phyloP scores from a whole-genome alignment of 2,329 filamentous ascomycete species.

The Ceratocystis eucalypticola region DNA sequence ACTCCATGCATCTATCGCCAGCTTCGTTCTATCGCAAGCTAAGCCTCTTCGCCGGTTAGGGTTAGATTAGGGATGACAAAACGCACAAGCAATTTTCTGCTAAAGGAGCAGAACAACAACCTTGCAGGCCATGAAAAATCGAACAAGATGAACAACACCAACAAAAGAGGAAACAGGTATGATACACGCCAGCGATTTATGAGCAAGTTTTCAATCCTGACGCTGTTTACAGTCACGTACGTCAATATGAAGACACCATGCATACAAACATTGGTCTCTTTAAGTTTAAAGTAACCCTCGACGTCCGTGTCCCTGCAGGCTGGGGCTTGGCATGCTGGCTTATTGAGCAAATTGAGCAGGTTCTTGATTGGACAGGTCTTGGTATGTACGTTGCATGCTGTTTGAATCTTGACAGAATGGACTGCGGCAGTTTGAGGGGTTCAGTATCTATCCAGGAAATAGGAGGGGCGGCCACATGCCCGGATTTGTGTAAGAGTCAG shows the following conservation, averaged over 20 bases:
- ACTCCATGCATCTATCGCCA: too few relatives aligned
- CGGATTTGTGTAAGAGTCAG: too few relatives aligned
- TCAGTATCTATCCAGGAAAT: background rate
- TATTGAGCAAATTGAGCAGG: conserved; percentile 9
- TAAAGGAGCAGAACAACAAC: too few relatives aligned
- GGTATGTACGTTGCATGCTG: background rate
- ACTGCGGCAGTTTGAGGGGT: background rate
- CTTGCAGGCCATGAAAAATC: background rate
- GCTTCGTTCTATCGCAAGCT: too few relatives aligned
- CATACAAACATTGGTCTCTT: background rate
- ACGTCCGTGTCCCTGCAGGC: background rate
- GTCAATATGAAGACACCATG: background rate
- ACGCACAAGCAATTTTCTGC: too few relatives aligned
- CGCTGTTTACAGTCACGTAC: background rate
- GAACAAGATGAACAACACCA: background rate
- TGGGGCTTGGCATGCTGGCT: background rate
- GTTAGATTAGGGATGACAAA: background rate
- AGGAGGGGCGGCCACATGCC: too few relatives aligned
- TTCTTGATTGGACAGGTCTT: conserved; percentile 1
- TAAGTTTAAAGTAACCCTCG: background rate
- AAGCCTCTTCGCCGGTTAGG: background rate
- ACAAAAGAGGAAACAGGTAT: background rate
- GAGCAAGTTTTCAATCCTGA: conserved; percentile 7
- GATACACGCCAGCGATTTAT: background rate
- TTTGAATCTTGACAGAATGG: background rate